phyloP scores from a whole-genome alignment of 768 basidiomycete species.

The Pisolithus tinctorius region DNA sequence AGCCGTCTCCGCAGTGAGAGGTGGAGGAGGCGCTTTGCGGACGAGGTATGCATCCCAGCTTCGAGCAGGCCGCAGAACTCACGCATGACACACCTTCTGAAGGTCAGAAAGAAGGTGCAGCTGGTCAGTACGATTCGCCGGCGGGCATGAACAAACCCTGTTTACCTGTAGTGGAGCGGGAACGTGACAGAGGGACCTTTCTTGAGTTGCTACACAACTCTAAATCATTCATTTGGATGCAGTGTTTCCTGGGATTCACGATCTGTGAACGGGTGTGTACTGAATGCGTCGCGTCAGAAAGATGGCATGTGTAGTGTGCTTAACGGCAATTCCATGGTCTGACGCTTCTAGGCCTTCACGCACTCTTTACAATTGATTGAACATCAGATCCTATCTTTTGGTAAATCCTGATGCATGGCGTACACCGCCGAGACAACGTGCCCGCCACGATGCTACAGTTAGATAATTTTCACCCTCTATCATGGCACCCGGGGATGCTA shows the following conservation, averaged over 20 bases:
- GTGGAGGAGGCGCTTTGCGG: constrained; percentile 74
- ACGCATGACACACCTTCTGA: constrained; percentile 12
- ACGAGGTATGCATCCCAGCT: constrained; percentile 48
- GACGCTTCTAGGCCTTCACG: background rate
- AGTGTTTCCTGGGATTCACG: background rate
- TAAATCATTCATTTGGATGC: background rate
- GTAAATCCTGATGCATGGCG: background rate
- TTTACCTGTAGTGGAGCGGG: background rate
- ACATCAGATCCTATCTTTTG: background rate
- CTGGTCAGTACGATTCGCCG: constrained; percentile 73
- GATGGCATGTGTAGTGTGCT: background rate
- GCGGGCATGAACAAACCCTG: constrained; percentile 41
- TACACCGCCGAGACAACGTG: constrained; percentile 20
- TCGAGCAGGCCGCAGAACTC: constrained; percentile 5
- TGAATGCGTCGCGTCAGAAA: background rate
- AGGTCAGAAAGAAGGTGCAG: constrained; percentile 82
- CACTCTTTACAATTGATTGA: background rate
- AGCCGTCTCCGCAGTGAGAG: constrained; percentile 67
- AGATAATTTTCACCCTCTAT: constrained; percentile 12
- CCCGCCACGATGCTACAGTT: constrained; percentile 23
- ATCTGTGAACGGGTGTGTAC: background rate
- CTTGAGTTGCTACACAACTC: background rate
- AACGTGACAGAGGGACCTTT: background rate
- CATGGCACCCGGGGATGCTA: constrained; percentile 22
- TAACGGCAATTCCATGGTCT: background rate